Conservation (phyloP, 202 grass and related monocot species). For the Carex arenaria region DNA sequence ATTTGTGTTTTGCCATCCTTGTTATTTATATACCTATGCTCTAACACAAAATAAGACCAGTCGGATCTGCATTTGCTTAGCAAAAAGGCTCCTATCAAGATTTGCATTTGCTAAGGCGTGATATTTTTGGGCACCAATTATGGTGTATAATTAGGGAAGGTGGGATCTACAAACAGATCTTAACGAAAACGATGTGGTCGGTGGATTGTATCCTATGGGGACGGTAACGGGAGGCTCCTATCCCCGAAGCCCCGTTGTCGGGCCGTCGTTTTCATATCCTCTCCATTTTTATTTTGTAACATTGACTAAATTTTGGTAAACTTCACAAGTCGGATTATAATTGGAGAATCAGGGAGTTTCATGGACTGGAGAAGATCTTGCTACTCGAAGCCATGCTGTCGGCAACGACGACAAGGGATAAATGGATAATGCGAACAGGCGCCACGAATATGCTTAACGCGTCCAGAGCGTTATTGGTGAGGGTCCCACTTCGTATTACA, state of each 20-base stretch:
- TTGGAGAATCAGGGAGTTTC: neutral
- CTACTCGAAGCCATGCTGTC: neutral
- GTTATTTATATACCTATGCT: neutral
- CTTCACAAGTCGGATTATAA: neutral
- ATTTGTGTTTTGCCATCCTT: neutral
- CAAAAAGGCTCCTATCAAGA: neutral
- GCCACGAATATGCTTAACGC: neutral
- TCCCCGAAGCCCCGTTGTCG: neutral
- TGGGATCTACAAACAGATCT: neutral
- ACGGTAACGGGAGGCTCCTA: neutral
- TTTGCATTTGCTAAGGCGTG: neutral
- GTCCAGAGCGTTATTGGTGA: neutral
- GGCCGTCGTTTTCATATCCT: neutral
- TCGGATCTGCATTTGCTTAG: neutral
- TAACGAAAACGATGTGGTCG: neutral
- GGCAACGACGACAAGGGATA: neutral
- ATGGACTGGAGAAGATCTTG: neutral
- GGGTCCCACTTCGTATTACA: neutral
- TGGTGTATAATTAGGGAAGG: neutral
- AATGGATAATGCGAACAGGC: neutral
- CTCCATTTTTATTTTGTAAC: neutral
- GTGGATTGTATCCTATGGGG: neutral
- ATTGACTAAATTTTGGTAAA: neutral
- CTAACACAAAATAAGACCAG: neutral
- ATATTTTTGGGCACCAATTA: conserved; percentile 9